These are phyloP conservation scores for Microthlaspi erraticum DNA, from an alignment of 345 rosid genomes.

Conservation along the genomic window DNA sequence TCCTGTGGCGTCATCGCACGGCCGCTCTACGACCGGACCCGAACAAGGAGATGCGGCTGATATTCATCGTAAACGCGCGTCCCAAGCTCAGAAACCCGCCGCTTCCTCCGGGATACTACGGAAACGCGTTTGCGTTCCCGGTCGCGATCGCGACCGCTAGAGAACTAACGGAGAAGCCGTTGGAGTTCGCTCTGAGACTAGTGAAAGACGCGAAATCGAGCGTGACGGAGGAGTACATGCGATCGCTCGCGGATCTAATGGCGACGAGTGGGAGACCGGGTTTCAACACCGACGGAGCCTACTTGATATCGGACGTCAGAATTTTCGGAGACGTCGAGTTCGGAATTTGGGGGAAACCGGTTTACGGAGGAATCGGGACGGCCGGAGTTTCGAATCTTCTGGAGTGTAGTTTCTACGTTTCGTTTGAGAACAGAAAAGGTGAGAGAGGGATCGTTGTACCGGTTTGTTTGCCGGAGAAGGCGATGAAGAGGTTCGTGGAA, in stretches of 20 bases:
- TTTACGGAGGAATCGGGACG: conserved; percentile 42
- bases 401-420: conserved; percentile 45
- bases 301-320: conserved; percentile 51
- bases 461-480: conserved; percentile 51
- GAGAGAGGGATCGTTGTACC: conserved; percentile 54
- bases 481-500: conserved; percentile 53
- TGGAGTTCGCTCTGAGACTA: conserved; percentile 49
- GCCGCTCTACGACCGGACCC: conserved; percentile 38
- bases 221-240: conserved; percentile 61
- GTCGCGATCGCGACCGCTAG: conserved; percentile 40
- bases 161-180: conserved; percentile 24
- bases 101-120: conserved; percentile 50
- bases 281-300: conserved; percentile 41
- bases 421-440: conserved; percentile 44
- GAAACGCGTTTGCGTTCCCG: conserved; percentile 49
- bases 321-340: conserved; percentile 46
- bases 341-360: conserved; percentile 61
- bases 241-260: conserved; percentile 57
- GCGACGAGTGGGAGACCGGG: conserved; percentile 53
- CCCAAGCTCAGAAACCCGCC: conserved; percentile 32
- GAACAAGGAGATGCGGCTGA: conserved; percentile 39
- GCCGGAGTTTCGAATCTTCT: conserved; percentile 8
- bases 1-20: conserved; percentile 50
- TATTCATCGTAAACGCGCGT: conserved; percentile 44
- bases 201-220: conserved; percentile 41